These are phyloP conservation scores for Trametes coccinea DNA, from an alignment of 768 basidiomycete species.

Conservation along the genomic window DNA sequence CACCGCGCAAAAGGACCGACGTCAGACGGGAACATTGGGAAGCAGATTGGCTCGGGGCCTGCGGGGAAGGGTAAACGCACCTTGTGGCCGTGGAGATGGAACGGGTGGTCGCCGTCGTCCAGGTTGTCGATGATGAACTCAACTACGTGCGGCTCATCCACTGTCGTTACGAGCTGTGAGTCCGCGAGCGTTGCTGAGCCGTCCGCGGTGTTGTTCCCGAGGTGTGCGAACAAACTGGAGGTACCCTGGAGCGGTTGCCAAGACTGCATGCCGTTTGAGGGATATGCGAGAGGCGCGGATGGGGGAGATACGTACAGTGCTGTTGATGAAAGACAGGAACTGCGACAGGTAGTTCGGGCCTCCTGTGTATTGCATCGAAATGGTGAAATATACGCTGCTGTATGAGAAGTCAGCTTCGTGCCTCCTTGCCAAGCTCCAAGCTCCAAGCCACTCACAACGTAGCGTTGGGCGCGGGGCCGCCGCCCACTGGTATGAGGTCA, in stretches of 20 bases:
- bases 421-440: no score
- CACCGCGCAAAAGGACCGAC: not conserved
- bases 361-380: constrained; percentile 29
- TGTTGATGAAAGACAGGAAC: constrained; percentile 35
- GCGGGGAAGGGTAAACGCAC: not conserved
- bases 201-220: constrained; percentile 16
- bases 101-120: constrained; percentile 37
- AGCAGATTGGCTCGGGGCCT: not conserved
- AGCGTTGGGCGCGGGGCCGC: constrained; percentile 16
- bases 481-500: constrained; percentile 18
- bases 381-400: constrained; percentile 25
- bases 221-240: constrained; percentile 24
- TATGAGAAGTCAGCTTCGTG: not conserved
- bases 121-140: constrained; percentile 31
- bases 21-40: not conserved
- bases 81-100: constrained; percentile 42
- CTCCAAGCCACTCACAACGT: constrained; percentile 14
- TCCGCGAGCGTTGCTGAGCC: constrained; percentile 22
- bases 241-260: constrained; percentile 29
- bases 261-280: constrained; percentile 16
- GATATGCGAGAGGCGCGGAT: not conserved
- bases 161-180: constrained; percentile 28
- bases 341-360: constrained; percentile 19
- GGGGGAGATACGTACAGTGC: constrained; percentile 24
- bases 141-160: constrained; percentile 27